Base-by-base conservation (phyloP, 1,284 basidiomycete species). In the Cutaneotrichosporon sp. region DNA sequence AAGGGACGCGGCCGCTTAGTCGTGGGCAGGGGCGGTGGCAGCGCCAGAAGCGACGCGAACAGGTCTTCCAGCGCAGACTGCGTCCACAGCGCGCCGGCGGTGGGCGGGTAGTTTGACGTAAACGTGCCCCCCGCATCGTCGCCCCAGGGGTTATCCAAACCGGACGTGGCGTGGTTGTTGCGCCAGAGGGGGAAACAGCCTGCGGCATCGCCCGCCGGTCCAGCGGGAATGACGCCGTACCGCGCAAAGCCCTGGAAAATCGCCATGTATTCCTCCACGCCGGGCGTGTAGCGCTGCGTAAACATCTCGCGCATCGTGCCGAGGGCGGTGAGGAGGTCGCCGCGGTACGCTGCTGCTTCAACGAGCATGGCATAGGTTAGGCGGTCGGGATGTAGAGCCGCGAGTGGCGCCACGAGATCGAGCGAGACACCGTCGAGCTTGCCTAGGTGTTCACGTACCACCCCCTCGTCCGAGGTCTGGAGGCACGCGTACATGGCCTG, bases 181-280 rank as follows among this genome's bases (percentile, higher is more conserved):
- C 17, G 42, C 49, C 51, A 54, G 17, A 45, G 37, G 20, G 55
- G 57, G 26, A 58, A 60, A 35, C 52, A 40, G 10, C 43, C 30
- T 7, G 49, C 39, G 15, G 58, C 50, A 14, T 54, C 52, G 2
- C 61, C 63, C 0, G 46, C 43, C 2, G 54, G 53, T 12, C 30
- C 53, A 0, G 37, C 3, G 10, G 60, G 60, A 3, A 64, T 47
- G 9, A 55, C 53, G 5, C 69, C 73, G 44, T 63, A 65, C n/a
- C 81, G 80, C 8, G 80, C 76, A 68, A 90, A 92, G 0, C 87
- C 89, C 8, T 85, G 77, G 68, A 92, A 90, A 21, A 92, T 71
- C 8, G 82, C 80, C 13, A 85, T 80, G 67, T 85, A 92, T 40
- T 74, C 71, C 1, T 52, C 50, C 1, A 72, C 51, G 8, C 50